Evolutionary conservation across 306 rosid species (phyloP), one percentile per base, ranked within the genome.

Genomic region (Prunus davidiana): DNA sequence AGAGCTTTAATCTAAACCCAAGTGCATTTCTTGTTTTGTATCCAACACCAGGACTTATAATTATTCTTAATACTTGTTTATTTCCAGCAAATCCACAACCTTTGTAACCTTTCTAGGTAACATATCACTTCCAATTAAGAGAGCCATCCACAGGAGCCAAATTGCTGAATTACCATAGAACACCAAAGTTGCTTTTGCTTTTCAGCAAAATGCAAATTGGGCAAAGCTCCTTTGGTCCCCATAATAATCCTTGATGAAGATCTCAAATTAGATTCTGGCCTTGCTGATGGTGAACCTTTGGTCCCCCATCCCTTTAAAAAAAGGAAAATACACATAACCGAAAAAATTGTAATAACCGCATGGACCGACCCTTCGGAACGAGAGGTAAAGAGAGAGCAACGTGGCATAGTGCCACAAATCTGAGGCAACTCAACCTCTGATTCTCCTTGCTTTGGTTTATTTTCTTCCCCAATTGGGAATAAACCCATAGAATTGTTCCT

Each of bases 201-300:
- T 50, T 10, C 62, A 16, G 1, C 11, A n/a, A 8, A 14, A 38
- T 20, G 55, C 55, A 22, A 56, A 13, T 22, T 56, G 76, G 76
- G 49, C 57, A 72, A 24, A 56, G 66, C 43, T 6, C 30, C 61
- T 19, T 72, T 56, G 41, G 27, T 57, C 76, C 75, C 67, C 18
- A 13, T 8, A 34, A 19, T 41, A 22, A 70, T 55, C 32, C 41
- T 61, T 27, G 64, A 0, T 58, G 49, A 41, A 12, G 51, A 34
- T 55, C 65, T n/a, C 5, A 3, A 51, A 3, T 55, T 12, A 43
- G 65, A 71, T 55, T 55, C 65, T 60, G 3, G 13, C 14, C 68
- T 64, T 55, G 73, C 30, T 69, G 65, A 55, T 32, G 66, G 50
- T 30, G 64, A 20, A 7, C 32, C 16, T 20, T 54, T 24, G 76